Evolutionary conservation across 1,139 yeast genomes (phyloP).

Genomic region (Casaregolazyma lundiana): DNA sequence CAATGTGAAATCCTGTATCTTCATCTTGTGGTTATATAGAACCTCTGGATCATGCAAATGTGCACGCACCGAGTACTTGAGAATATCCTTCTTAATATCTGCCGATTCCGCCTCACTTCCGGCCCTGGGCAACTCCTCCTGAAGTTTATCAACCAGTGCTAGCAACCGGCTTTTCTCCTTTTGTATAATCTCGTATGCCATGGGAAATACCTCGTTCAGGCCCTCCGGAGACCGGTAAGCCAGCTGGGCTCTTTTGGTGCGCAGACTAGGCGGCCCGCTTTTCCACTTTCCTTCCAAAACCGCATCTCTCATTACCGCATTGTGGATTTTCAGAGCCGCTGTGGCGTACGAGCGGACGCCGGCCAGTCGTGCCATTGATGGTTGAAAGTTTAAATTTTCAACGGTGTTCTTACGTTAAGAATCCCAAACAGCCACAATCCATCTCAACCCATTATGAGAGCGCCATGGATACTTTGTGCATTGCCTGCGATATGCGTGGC

Average conservation of each 20-base stretch:
- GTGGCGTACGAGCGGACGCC: slow-evolving; percentile 1
- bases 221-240: slow-evolving; percentile 65
- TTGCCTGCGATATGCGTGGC: not conserved
- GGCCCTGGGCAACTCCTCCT: slow-evolving; percentile 21
- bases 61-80: slow-evolving; percentile 43
- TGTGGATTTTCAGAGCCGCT: slow-evolving; percentile 26
- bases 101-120: slow-evolving; percentile 14
- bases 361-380: slow-evolving; percentile 2
- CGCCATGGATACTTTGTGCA: not conserved
- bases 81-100: slow-evolving; percentile 17
- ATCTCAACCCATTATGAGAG: not conserved
- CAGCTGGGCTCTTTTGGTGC: slow-evolving; percentile 40
- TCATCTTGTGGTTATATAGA: slow-evolving; percentile 52
- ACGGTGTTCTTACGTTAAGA: not conserved
- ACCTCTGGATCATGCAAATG: slow-evolving; percentile 81
- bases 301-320: slow-evolving; percentile 30
- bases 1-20: slow-evolving; percentile 51
- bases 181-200: slow-evolving; percentile 60
- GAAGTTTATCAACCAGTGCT: slow-evolving; percentile 29
- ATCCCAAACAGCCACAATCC: not conserved
- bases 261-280: slow-evolving; percentile 47
- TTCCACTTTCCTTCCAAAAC: slow-evolving; percentile 34
- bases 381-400: slow-evolving; percentile 2
- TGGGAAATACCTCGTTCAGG: slow-evolving; percentile 66
- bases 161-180: slow-evolving; percentile 36